Evolutionary conservation across 257 asterid species (phyloP).

Genomic region (Vinca minor): DNA sequence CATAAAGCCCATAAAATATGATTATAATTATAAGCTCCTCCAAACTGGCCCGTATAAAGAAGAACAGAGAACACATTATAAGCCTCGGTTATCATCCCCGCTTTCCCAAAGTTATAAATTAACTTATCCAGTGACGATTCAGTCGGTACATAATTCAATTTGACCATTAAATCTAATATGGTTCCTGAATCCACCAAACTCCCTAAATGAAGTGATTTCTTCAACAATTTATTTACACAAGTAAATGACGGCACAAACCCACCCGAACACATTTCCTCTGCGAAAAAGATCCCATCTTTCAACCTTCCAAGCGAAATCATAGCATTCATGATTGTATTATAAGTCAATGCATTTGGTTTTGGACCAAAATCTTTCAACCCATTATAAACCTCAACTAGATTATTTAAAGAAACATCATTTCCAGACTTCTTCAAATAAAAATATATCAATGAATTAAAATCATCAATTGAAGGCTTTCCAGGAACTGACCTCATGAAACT

Average conservation of each 20-base stretch:
- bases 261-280: conserved; percentile 37
- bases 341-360: conserved; percentile 44
- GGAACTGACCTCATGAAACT: conserved; percentile 31
- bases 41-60: conserved; percentile 22
- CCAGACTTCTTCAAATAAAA: conserved; percentile 43
- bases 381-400: conserved; percentile 30
- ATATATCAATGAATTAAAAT: conserved; percentile 41
- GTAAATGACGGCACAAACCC: conserved; percentile 42
- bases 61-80: conserved; percentile 23
- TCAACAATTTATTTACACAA: conserved; percentile 34
- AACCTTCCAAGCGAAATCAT: conserved; percentile 27
- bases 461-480: conserved; percentile 43
- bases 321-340: conserved; percentile 41
- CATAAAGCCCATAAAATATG: conserved; percentile 52
- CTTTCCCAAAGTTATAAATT: conserved; percentile 38
- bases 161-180: conserved; percentile 37
- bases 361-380: conserved; percentile 51
- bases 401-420: conserved; percentile 27
- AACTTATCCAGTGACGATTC: conserved; percentile 25
- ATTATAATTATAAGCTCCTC: conserved; percentile 27
- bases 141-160: conserved; percentile 27
- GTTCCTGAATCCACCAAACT: conserved; percentile 27
- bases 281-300: conserved; percentile 34
- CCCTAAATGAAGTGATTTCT: conserved; percentile 30
- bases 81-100: conserved; percentile 35